Conservation (phyloP, 2,329 filamentous ascomycete genomes). For the Chaetomium globosum region DNA sequence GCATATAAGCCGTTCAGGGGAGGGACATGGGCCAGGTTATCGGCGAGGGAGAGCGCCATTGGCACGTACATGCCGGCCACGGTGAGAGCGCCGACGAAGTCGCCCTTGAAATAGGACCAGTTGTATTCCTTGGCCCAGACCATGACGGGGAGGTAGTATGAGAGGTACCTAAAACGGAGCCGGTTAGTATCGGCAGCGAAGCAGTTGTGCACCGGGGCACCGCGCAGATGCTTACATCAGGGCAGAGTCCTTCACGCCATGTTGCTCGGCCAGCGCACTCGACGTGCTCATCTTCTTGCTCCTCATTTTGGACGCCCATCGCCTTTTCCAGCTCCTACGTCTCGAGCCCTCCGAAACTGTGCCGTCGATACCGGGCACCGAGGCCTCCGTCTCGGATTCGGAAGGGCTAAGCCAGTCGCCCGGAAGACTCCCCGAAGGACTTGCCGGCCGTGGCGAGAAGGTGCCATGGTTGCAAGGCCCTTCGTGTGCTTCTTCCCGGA, state of each 20-base stretch:
- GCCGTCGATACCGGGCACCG: constrained; percentile 45
- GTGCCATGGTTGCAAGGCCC: constrained; percentile 71
- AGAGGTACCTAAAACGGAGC: constrained; percentile 68
- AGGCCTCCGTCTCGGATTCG: constrained; percentile 39
- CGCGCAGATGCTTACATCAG: constrained; percentile 63
- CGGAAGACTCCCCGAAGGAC: constrained; percentile 46
- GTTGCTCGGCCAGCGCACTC: constrained; percentile 68
- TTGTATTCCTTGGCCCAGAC: constrained; percentile 90
- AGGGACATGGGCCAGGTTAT: constrained; percentile 89
- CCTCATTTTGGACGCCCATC: constrained; percentile 56
- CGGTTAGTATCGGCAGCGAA: not conserved
- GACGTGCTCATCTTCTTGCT: constrained; percentile 74
- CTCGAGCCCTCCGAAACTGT: constrained; percentile 44
- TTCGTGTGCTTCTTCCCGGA: constrained; percentile 47
- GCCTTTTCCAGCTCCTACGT: constrained; percentile 51
- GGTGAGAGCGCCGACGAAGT: constrained; percentile 86
- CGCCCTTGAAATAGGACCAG: constrained; percentile 78
- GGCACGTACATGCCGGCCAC: constrained; percentile 98
- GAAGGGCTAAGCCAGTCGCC: constrained; percentile 30
- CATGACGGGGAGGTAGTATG: constrained; percentile 89
- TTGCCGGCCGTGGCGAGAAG: constrained; percentile 68
- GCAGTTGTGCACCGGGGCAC: not conserved
- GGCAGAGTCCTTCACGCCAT: constrained; percentile 72
- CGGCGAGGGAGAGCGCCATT: constrained; percentile 90
- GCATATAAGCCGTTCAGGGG: constrained; percentile 93